phyloP scores from a whole-genome alignment of 116 monocot species.

The Dioscorea cayenensis region DNA sequence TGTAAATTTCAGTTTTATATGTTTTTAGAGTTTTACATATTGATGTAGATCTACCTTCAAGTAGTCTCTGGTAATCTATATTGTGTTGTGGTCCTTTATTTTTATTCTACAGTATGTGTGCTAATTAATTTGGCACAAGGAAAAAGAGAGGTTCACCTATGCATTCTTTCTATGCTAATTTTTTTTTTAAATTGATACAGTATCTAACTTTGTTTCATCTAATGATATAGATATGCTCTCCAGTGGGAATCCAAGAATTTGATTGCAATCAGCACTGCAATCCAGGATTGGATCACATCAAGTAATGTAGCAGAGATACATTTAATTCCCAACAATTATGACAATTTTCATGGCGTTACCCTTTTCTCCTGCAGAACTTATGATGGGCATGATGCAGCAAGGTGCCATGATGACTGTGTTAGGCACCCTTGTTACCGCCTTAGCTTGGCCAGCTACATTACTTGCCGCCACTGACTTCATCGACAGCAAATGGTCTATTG shows the following conservation, averaged over 20 bases:
- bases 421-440: constrained; percentile 64
- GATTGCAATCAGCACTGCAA: constrained; percentile 84
- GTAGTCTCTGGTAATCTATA: too few species aligned
- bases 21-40: too few species aligned
- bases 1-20: too few species aligned
- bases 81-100: too few species aligned
- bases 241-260: constrained; percentile 95
- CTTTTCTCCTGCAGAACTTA: constrained; percentile 41
- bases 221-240: constrained; percentile 58
- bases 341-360: constrained; percentile 6
- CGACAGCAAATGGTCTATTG: constrained; percentile 97
- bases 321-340: not conserved
- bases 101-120: too few species aligned
- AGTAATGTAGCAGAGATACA: constrained; percentile 39
- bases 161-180: too few species aligned
- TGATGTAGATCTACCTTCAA: too few species aligned
- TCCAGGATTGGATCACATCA: constrained; percentile 95
- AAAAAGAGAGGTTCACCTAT: too few species aligned
- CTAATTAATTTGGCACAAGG: too few species aligned
- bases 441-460: constrained; percentile 90
- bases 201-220: constrained; percentile 4
- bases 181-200: not conserved
- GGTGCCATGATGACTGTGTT: constrained; percentile 99
- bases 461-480: constrained; percentile 85
- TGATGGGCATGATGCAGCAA: constrained; percentile 74